phyloP scores from a whole-genome alignment of 78 protist genomes.

The Tieghemostelium lacteum region DNA sequence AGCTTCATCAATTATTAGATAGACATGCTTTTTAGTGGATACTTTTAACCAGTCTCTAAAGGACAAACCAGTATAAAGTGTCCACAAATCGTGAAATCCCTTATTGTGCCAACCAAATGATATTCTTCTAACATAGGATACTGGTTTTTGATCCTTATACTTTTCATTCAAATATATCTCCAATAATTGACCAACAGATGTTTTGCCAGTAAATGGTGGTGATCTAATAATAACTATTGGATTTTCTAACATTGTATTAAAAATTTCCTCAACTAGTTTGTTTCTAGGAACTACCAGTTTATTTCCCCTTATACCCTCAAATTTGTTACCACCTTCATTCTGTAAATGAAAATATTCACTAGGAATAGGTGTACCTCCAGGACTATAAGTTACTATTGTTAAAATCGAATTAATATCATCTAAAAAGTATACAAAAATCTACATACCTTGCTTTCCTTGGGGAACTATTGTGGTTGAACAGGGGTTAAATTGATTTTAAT shows the following conservation, averaged over 20 bases:
- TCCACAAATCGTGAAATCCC: background rate
- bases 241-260: background rate
- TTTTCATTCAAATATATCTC: background rate
- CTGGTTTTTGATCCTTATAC: background rate
- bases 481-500: no score
- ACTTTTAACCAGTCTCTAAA: background rate
- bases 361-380: no score
- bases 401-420: no score
- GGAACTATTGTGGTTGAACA: no score
- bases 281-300: background rate
- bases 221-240: slow-evolving; percentile 93
- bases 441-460: no score
- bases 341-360: no score
- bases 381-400: no score
- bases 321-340: background rate
- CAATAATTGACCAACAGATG: slow-evolving; percentile 62
- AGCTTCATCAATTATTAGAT: background rate
- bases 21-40: background rate
- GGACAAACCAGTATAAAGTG: background rate
- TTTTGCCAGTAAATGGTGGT: slow-evolving; percentile 98
- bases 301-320: background rate
- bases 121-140: background rate
- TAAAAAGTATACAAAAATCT: no score
- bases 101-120: background rate
- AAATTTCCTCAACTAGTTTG: background rate